Percentiles rank a stretch among this genome's conserved stretches.
Conservation (phyloP, 139 green algal species). For the Picochlorum sp. region DNA sequence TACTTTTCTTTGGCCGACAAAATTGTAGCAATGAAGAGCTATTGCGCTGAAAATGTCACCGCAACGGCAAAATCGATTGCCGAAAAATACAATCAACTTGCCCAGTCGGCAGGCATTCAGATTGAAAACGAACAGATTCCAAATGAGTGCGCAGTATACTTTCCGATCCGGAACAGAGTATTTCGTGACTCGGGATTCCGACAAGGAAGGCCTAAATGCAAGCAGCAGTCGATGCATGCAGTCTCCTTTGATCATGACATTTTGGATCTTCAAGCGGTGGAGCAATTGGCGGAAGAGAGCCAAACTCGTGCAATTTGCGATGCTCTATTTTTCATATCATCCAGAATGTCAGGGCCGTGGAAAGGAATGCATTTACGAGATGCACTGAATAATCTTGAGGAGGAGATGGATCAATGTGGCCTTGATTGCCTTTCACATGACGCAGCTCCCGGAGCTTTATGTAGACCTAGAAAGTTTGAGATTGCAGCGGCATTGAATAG, state of each 20-base stretch:
- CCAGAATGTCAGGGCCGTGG: background rate
- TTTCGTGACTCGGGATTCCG: background rate
- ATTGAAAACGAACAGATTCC: background rate
- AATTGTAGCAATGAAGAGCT: conserved; percentile 46
- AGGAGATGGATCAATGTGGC: background rate
- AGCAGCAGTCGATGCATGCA: conserved; percentile 1
- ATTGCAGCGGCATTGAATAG: conserved; percentile 58
- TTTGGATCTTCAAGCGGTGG: conserved; percentile 22
- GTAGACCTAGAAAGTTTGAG: conserved; percentile 44
- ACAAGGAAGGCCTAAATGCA: conserved; percentile 2
- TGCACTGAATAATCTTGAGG: background rate
- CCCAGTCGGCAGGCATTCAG: background rate
- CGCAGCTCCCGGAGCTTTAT: conserved; percentile 27
- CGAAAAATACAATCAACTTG: background rate
- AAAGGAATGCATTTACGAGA: background rate
- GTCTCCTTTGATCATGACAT: conserved; percentile 27
- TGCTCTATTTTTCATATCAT: conserved; percentile 18
- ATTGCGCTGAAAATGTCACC: conserved; percentile 32
- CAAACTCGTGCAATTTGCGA: conserved; percentile 42
- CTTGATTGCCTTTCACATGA: background rate
- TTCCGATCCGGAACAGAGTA: background rate
- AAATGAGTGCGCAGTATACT: background rate
- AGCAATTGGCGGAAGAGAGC: conserved; percentile 46
- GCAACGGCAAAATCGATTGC: conserved; percentile 23
- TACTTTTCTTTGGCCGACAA: conserved; percentile 51